A percentile compares a stretch with the other conserved stretches of the same genome.
Conservation (phyloP, 805 yeast species). For the Cyberlindnera euphorbiae region DNA sequence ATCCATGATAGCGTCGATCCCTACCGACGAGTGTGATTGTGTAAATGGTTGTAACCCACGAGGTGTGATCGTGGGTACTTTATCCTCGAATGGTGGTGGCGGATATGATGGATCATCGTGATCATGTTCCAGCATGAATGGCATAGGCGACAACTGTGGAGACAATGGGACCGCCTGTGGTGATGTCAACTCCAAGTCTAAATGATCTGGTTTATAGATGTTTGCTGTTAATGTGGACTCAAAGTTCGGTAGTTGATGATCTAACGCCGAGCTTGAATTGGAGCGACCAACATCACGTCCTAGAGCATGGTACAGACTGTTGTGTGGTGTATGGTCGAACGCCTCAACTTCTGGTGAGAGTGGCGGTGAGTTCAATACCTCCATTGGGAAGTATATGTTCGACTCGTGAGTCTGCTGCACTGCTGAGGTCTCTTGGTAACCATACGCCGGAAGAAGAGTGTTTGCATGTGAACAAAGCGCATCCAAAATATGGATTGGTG, state of each 20-base stretch:
- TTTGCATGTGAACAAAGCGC: constrained; percentile 77
- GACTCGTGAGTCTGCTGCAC: constrained; percentile 26
- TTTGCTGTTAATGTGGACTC: constrained; percentile 38
- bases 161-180: constrained; percentile 65
- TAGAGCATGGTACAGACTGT: constrained; percentile 17
- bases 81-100: constrained; percentile 60
- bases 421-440: constrained; percentile 22
- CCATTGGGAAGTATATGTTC: constrained; percentile 36
- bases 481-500: constrained; percentile 83
- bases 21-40: constrained; percentile 1
- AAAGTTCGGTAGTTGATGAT: constrained; percentile 27
- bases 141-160: constrained; percentile 40
- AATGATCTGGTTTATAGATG: constrained; percentile 49
- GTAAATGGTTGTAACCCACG: constrained; percentile 1
- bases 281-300: constrained; percentile 24
- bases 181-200: constrained; percentile 44
- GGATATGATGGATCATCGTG: constrained; percentile 27
- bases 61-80: neutral
- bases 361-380: constrained; percentile 40
- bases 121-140: constrained; percentile 40
- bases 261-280: constrained; percentile 27
- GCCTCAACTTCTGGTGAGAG: constrained; percentile 52
- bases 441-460: constrained; percentile 72
- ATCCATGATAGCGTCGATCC: constrained; percentile 19
- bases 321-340: constrained; percentile 30